phyloP scores from a whole-genome alignment of 192 early-diverging fungal species.

The Podila minutissima region DNA sequence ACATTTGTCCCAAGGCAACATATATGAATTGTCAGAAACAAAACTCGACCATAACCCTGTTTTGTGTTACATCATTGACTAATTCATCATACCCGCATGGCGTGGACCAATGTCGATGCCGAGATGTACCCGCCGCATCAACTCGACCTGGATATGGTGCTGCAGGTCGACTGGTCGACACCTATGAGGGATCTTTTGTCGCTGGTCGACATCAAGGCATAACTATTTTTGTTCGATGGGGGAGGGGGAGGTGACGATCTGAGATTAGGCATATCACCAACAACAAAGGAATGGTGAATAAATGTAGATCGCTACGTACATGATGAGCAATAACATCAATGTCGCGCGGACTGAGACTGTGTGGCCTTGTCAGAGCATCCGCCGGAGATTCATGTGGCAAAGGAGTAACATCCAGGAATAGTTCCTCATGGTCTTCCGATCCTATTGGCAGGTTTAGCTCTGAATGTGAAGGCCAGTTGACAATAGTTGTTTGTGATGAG shows the following conservation, averaged over 20 bases:
- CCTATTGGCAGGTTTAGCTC: neutral
- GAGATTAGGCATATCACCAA: too few relatives aligned
- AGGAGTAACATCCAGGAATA: conserved; percentile 20
- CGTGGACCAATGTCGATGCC: conserved; percentile 36
- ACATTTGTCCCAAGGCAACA: neutral
- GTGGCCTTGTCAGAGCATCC: conserved; percentile 15
- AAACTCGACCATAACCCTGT: neutral
- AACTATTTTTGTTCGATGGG: neutral
- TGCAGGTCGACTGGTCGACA: conserved; percentile 29
- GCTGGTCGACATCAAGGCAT: conserved; percentile 5
- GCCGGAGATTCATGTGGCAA: conserved; percentile 30
- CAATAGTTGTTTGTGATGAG: conserved; percentile 19
- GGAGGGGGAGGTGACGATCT: too few relatives aligned
- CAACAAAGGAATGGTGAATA: neutral
- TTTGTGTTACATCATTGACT: too few relatives aligned
- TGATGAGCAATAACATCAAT: conserved; percentile 25
- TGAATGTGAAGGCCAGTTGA: neutral
- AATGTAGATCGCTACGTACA: conserved; percentile 2
- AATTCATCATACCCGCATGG: conserved; percentile 2
- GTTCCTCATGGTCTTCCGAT: conserved; percentile 3
- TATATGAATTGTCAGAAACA: neutral
- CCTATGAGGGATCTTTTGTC: conserved; percentile 6
- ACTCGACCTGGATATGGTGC: conserved; percentile 36
- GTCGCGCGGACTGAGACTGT: conserved; percentile 27
- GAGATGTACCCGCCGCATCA: conserved; percentile 34